A percentile compares a stretch with the other conserved stretches of the same genome.
These are phyloP conservation scores for Dactylorhiza incarnata DNA, from an alignment of 106 monocot species.

Conservation along the genomic window DNA sequence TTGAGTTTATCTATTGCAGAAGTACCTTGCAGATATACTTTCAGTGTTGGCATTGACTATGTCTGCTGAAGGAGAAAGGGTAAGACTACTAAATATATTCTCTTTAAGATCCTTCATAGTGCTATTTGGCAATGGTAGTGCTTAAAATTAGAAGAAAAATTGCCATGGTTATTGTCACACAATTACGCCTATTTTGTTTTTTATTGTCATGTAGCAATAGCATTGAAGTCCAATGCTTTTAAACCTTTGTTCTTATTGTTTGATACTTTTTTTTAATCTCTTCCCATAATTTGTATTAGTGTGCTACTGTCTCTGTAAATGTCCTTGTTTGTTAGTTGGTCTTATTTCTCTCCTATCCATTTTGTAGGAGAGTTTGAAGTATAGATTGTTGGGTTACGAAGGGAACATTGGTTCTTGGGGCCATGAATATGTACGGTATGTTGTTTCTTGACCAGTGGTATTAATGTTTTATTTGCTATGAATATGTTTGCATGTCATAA, in stretches of 20 bases:
- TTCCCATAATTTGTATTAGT: not conserved
- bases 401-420: conserved; percentile 99
- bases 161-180: not conserved
- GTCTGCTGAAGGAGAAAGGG: conserved; percentile 94
- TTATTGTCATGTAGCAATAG: not conserved
- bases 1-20: conserved; percentile 37
- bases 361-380: conserved; percentile 89
- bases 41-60: conserved; percentile 98
- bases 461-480: not conserved
- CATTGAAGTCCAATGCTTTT: not conserved
- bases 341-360: conserved; percentile 1
- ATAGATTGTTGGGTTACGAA: conserved; percentile 75
- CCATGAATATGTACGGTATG: conserved; percentile 96
- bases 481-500: not conserved
- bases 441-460: not conserved
- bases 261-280: not conserved
- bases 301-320: not conserved
- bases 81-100: conserved; percentile 21
- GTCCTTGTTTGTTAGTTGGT: conserved; percentile 2
- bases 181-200: not conserved
- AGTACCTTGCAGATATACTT: conserved; percentile 85
- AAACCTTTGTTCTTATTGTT: not conserved
- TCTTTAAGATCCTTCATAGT: not conserved
- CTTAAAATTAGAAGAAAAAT: not conserved
- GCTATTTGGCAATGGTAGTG: not conserved